Evolutionary conservation across 2,329 filamentous ascomycete genomes (phyloP).

Genomic region (Coleophoma cylindrospora): DNA sequence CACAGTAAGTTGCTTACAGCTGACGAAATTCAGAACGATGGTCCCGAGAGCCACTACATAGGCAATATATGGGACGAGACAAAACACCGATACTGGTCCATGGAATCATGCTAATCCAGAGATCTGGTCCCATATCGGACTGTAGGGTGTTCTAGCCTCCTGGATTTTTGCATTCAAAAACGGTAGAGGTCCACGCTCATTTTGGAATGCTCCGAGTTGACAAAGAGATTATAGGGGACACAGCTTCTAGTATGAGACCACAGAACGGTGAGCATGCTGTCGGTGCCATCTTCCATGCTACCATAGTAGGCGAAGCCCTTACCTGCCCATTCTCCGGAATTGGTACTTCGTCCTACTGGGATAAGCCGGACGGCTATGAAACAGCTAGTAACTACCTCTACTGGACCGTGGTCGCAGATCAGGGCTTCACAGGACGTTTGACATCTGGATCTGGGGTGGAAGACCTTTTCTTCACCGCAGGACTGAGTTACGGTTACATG

Average conservation of each 20-base stretch:
- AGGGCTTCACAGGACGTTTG: too few relatives aligned
- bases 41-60: slow-evolving; percentile 32
- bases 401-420: too few relatives aligned
- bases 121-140: slow-evolving; percentile 19
- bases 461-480: too few relatives aligned
- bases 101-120: slow-evolving; percentile 25
- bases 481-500: too few relatives aligned
- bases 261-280: slow-evolving; percentile 10
- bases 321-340: too few relatives aligned
- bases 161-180: slow-evolving; percentile 30
- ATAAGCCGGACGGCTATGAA: too few relatives aligned
- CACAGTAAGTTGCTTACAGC: not conserved
- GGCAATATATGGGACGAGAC: slow-evolving; percentile 27
- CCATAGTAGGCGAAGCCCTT: not conserved
- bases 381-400: too few relatives aligned
- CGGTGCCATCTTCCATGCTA: slow-evolving; percentile 28
- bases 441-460: too few relatives aligned
- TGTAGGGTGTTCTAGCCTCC: slow-evolving; percentile 29
- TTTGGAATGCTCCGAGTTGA: too few relatives aligned
- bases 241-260: slow-evolving; percentile 3
- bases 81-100: slow-evolving; percentile 16
- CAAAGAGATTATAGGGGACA: not conserved
- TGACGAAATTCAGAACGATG: slow-evolving; percentile 22
- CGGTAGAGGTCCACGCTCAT: not conserved
- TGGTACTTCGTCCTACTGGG: too few relatives aligned